These are phyloP conservation scores for Triticum urartu DNA, from an alignment of 176 grass and related monocot species.

Conservation along the genomic window DNA sequence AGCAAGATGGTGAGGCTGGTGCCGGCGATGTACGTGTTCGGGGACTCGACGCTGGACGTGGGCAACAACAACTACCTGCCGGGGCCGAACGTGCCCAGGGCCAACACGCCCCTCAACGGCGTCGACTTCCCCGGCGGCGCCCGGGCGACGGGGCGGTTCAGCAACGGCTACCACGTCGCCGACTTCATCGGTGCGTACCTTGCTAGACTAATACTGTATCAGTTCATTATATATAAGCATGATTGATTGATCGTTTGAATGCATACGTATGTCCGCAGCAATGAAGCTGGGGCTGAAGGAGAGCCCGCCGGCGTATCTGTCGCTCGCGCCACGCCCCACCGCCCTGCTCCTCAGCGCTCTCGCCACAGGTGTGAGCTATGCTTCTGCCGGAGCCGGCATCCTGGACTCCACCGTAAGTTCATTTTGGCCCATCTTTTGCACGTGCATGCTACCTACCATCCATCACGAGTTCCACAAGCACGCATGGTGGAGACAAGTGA, in stretches of 20 bases:
- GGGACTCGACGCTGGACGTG: conserved; percentile 45
- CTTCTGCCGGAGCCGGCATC: conserved; percentile 52
- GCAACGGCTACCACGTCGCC: conserved; percentile 54
- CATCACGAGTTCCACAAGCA: not conserved
- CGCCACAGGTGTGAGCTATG: conserved; percentile 40
- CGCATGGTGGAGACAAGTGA: no score
- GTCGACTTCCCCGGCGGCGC: conserved; percentile 34
- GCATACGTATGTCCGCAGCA: conserved; percentile 5
- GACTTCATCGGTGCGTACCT: conserved; percentile 40
- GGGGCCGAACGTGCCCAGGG: conserved; percentile 23
- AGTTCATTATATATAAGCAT: no score
- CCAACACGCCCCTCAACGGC: conserved; percentile 41
- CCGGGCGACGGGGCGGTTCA: conserved; percentile 55
- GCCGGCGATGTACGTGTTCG: conserved; percentile 45
- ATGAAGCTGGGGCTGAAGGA: conserved; percentile 31
- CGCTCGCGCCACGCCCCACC: not conserved
- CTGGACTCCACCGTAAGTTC: conserved; percentile 37
- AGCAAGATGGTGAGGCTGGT: not conserved
- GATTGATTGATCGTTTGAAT: no score
- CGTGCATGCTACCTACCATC: not conserved
- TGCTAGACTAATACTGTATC: no score
- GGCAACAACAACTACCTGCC: conserved; percentile 52
- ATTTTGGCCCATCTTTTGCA: no score
- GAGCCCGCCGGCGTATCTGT: conserved; percentile 42
- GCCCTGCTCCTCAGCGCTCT: conserved; percentile 10